These are phyloP conservation scores for Nakaseomyces uthaithaninus DNA, from an alignment of 1,139 yeast genomes.

Conservation along the genomic window DNA sequence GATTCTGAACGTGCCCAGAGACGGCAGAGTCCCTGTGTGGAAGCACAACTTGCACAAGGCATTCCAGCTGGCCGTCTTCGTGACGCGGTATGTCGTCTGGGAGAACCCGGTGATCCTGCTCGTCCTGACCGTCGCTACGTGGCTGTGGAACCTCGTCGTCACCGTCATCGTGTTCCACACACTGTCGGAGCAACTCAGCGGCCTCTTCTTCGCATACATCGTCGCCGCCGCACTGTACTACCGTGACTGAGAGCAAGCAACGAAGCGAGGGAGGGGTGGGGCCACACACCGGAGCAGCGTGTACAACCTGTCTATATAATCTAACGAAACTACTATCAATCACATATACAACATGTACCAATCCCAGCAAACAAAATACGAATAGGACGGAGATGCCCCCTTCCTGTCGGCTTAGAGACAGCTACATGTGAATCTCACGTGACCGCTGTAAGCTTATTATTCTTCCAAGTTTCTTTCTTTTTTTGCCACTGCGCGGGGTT, in stretches of 20 bases:
- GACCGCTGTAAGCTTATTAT: too few relatives aligned
- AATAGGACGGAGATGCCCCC: too few relatives aligned
- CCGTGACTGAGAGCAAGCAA: not conserved
- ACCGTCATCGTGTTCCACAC: slow-evolving; percentile 85
- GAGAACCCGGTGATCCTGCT: slow-evolving; percentile 41
- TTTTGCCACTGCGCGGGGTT: too few relatives aligned
- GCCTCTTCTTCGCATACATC: slow-evolving; percentile 24
- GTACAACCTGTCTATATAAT: too few relatives aligned
- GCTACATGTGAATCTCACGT: too few relatives aligned
- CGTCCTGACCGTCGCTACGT: slow-evolving; percentile 42
- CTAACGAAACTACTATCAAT: too few relatives aligned
- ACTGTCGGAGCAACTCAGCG: slow-evolving; percentile 42
- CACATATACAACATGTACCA: too few relatives aligned
- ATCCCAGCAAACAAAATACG: too few relatives aligned
- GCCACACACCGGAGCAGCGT: too few relatives aligned
- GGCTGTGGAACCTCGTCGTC: slow-evolving; percentile 86
- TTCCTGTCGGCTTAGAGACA: too few relatives aligned
- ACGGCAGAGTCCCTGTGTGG: slow-evolving; percentile 7
- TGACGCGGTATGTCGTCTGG: slow-evolving; percentile 22
- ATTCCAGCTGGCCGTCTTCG: not conserved
- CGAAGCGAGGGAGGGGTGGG: too few relatives aligned
- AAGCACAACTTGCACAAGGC: not conserved
- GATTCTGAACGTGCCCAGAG: slow-evolving; percentile 17
- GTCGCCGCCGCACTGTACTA: slow-evolving; percentile 18
- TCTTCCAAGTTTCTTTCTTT: too few relatives aligned